phyloP scores from a whole-genome alignment of 1,139 yeast species.

The Pichia norvegensis region DNA sequence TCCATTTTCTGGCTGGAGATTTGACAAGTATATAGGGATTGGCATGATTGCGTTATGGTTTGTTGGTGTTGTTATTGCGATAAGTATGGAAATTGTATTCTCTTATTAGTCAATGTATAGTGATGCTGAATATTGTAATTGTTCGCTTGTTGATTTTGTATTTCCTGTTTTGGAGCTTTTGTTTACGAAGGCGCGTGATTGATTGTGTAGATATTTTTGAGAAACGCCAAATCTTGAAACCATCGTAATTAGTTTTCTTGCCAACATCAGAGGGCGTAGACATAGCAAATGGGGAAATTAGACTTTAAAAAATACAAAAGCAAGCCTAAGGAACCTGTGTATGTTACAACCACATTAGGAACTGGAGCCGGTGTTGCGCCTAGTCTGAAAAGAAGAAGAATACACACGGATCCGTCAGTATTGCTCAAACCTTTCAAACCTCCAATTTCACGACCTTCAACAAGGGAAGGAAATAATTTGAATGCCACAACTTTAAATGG shows the following conservation, averaged over 20 bases:
- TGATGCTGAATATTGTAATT: too few species aligned
- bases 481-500: slow-evolving; percentile 4
- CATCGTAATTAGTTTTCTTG: neutral
- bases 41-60: slow-evolving; percentile 51
- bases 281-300: slow-evolving; percentile 5
- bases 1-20: slow-evolving; percentile 58
- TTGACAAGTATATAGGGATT: slow-evolving; percentile 52
- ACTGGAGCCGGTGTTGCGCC: slow-evolving; percentile 34
- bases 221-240: neutral
- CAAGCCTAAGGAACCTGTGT: slow-evolving; percentile 24
- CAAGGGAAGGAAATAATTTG: slow-evolving; percentile 4
- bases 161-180: neutral
- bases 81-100: slow-evolving; percentile 11
- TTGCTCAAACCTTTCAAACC: slow-evolving; percentile 40
- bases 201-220: too few species aligned
- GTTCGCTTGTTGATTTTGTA: neutral
- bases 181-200: neutral
- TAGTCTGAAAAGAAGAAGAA: slow-evolving; percentile 27
- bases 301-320: slow-evolving; percentile 16
- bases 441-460: slow-evolving; percentile 12
- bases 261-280: neutral
- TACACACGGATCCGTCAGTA: slow-evolving; percentile 29
- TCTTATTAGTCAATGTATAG: neutral
- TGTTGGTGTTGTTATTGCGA: slow-evolving; percentile 31
- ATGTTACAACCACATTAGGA: slow-evolving; percentile 28